Percentiles rank a stretch among this genome's conserved stretches.
Conservation (phyloP, 2,329 filamentous ascomycete species). For the Aspergillus pseudoviridinutans region DNA sequence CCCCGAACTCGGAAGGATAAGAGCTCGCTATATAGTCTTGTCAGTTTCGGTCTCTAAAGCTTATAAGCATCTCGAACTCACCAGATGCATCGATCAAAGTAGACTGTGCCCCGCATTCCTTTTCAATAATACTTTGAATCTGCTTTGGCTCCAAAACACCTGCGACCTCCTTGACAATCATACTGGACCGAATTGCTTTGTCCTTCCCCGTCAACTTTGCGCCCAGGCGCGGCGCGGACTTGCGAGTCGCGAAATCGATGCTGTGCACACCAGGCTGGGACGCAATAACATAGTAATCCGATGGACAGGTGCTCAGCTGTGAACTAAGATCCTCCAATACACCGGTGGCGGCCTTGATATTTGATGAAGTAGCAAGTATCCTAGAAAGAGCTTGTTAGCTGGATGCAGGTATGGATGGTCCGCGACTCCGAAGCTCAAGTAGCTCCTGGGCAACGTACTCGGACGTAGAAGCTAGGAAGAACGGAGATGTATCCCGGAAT, state of each 20-base stretch:
- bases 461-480: constrained; percentile 80
- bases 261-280: constrained; percentile 71
- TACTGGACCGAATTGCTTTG: constrained; percentile 52
- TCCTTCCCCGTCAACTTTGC: constrained; percentile 47
- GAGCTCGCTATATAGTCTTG: constrained; percentile 30
- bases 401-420: not conserved
- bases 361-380: constrained; percentile 36
- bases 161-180: constrained; percentile 51
- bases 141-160: constrained; percentile 45
- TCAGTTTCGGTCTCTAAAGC: constrained; percentile 11
- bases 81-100: constrained; percentile 43
- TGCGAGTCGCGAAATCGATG: constrained; percentile 59
- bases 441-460: constrained; percentile 54
- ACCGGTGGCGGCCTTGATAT: constrained; percentile 42
- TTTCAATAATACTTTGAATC: constrained; percentile 42
- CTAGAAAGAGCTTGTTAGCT: constrained; percentile 30
- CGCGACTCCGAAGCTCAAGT: constrained; percentile 4
- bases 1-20: constrained; percentile 35
- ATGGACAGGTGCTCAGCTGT: constrained; percentile 63
- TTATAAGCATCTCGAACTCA: constrained; percentile 21
- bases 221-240: constrained; percentile 52
- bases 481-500: constrained; percentile 83
- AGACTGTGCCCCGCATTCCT: constrained; percentile 45
- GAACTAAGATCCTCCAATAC: constrained; percentile 41
- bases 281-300: constrained; percentile 71